Evolutionary conservation across 2,329 filamentous ascomycete species (phyloP), one percentile per base, ranked within the genome.

Genomic region (Colletotrichum chrysophilum): DNA sequence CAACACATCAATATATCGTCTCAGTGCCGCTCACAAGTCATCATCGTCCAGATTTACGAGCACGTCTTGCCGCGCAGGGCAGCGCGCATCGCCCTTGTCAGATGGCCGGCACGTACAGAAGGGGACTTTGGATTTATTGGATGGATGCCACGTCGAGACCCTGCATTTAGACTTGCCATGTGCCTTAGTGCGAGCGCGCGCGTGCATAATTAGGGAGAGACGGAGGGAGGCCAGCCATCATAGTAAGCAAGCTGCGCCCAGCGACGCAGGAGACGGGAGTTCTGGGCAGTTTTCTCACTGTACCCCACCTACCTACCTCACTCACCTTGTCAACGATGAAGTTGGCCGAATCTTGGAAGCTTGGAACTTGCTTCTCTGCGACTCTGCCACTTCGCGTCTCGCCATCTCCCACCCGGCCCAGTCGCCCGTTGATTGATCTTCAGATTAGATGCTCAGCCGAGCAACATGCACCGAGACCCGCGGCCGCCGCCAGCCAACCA

Each of bases 401-500:
- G 32, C 48, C 69, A 18, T 55, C 69, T 58, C 9, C 34, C 26
- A 32, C 55, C 16, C 65, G 13, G 38, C 12, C 21, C 24, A 43
- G 21, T 65, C 34, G 9, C 24, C 36, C 13, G 24, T 48, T 65
- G 62, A 48, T 65, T 48, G 62, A 66, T 66, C 62, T 48, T 32
- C 38, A 66, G 38, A 52, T 32, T 65, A 36, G 34, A 43, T 65
- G 62, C 28, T 43, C 32, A 48, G 30, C 61, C 28, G 32, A 26
- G 16, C 26, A 14, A 58, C n/a, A 71, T 52, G 28, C 56, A 34
- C 56, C 62, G 69, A 73, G 69, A 60, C 64, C 69, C 38, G 67
- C 60, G 67, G 60, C 72, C 60, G 55, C 67, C 48, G 62, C 55
- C 56, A 34, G 56, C 70, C 73, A 75, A 72, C 43, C 62, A 67